Conservation (phyloP, 805 yeast genomes). For the Lachancea meyersii region DNA sequence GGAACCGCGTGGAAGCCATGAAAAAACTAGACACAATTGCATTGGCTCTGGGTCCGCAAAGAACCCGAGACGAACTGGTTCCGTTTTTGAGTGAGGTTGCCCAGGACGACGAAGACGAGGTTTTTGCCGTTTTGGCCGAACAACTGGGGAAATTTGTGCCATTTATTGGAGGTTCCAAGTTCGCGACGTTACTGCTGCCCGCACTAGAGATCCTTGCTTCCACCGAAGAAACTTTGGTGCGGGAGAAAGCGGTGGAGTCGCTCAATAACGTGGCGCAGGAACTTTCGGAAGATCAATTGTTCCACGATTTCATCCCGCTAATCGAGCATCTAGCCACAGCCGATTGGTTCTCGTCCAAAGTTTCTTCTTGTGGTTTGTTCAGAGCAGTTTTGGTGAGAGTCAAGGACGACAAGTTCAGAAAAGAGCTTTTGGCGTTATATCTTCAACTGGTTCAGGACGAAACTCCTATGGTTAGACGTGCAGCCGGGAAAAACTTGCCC, state of each 20-base stretch:
- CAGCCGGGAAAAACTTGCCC: constrained; percentile 85
- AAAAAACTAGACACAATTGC: constrained; percentile 90
- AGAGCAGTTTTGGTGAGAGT: constrained; percentile 61
- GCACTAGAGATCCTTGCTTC: constrained; percentile 78
- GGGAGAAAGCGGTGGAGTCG: constrained; percentile 90
- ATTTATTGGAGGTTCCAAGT: constrained; percentile 73
- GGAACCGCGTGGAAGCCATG: constrained; percentile 92
- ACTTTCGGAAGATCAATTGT: constrained; percentile 57
- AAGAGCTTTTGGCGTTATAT: constrained; percentile 59
- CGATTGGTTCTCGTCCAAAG: constrained; percentile 91
- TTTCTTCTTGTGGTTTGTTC: constrained; percentile 86
- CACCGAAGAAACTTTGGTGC: constrained; percentile 91
- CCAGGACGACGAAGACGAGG: constrained; percentile 98
- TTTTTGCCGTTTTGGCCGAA: constrained; percentile 86
- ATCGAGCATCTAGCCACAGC: constrained; percentile 75
- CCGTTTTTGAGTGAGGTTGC: constrained; percentile 83
- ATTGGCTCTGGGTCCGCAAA: constrained; percentile 86
- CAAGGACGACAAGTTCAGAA: constrained; percentile 44
- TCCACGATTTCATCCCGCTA: constrained; percentile 63
- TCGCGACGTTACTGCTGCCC: constrained; percentile 54
- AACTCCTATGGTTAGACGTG: constrained; percentile 95
- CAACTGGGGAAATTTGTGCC: constrained; percentile 86
- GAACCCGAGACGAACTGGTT: constrained; percentile 81
- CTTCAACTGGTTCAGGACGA: constrained; percentile 77
- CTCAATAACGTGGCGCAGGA: constrained; percentile 63